These are phyloP conservation scores for Blastobotrys persicus DNA, from an alignment of 1,139 yeast species.

Conservation along the genomic window DNA sequence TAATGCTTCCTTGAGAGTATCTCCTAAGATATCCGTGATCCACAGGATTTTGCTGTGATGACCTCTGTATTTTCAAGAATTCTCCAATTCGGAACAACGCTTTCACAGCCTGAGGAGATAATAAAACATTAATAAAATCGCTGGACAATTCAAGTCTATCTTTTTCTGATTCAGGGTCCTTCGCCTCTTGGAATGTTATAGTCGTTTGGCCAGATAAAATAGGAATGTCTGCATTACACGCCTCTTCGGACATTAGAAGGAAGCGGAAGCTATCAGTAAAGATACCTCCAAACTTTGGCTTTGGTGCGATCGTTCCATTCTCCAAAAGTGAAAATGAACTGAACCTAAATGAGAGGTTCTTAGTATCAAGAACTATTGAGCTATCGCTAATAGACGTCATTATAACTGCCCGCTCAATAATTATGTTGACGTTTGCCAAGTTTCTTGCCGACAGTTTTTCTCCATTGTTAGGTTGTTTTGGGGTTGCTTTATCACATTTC, in stretches of 20 bases:
- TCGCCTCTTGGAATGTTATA: conserved; percentile 12
- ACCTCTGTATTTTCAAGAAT: background rate
- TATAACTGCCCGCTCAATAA: conserved; percentile 9
- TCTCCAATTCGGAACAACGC: conserved; percentile 9
- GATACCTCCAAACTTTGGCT: conserved; percentile 10
- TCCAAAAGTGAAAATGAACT: conserved; percentile 13
- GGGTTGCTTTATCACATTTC: background rate
- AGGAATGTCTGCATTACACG: background rate
- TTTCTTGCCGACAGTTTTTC: background rate
- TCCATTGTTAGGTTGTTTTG: background rate
- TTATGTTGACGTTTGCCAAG: conserved; percentile 11
- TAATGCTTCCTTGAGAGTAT: background rate
- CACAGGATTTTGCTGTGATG: background rate
- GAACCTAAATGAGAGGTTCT: conserved; percentile 10
- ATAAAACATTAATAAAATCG: conserved; percentile 12
- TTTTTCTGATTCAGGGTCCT: conserved; percentile 3
- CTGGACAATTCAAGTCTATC: conserved; percentile 14
- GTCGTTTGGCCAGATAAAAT: conserved; percentile 11
- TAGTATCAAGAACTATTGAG: conserved; percentile 11
- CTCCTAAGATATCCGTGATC: background rate
- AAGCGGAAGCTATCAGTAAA: conserved; percentile 7
- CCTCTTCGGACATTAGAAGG: conserved; percentile 9
- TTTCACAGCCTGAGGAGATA: conserved; percentile 9
- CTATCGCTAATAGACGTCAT: conserved; percentile 8
- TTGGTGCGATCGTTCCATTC: conserved; percentile 6